Evolutionary conservation across 2,329 filamentous ascomycete species (phyloP).

Genomic region (Botrytis porri): DNA sequence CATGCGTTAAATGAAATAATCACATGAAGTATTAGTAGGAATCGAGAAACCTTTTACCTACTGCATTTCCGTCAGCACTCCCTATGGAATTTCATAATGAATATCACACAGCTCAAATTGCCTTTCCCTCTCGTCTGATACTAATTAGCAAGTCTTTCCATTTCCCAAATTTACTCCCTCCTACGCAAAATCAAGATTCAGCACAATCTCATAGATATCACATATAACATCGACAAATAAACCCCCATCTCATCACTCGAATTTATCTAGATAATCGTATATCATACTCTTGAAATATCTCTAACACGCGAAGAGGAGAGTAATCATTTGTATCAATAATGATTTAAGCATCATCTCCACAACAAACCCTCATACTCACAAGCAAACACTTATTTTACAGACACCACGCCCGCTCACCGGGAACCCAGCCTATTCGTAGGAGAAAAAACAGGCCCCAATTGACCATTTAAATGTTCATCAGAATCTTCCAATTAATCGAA

Average conservation of each 20-base stretch:
- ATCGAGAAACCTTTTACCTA: not conserved
- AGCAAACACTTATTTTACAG: not conserved
- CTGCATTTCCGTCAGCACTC: not conserved
- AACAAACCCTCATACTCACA: too few relatives aligned
- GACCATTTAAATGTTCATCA: too few relatives aligned
- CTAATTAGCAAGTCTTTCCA: not conserved
- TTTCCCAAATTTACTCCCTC: not conserved
- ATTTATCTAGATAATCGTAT: not conserved
- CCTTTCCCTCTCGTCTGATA: not conserved
- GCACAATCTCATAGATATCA: not conserved
- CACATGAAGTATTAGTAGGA: too few relatives aligned
- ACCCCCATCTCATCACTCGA: not conserved
- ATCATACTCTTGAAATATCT: not conserved
- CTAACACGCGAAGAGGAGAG: not conserved
- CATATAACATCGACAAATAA: not conserved
- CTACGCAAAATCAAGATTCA: not conserved
- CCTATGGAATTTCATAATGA: too few relatives aligned
- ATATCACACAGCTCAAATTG: not conserved
- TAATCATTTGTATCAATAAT: not conserved
- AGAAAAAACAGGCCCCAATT: too few relatives aligned
- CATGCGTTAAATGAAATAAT: not conserved
- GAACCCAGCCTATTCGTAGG: too few relatives aligned
- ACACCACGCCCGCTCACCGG: not conserved
- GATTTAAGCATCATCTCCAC: too few relatives aligned
- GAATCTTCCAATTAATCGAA: too few relatives aligned